These are phyloP conservation scores for Mycena kentingensis DNA, from an alignment of 768 basidiomycete species.

Conservation along the genomic window DNA sequence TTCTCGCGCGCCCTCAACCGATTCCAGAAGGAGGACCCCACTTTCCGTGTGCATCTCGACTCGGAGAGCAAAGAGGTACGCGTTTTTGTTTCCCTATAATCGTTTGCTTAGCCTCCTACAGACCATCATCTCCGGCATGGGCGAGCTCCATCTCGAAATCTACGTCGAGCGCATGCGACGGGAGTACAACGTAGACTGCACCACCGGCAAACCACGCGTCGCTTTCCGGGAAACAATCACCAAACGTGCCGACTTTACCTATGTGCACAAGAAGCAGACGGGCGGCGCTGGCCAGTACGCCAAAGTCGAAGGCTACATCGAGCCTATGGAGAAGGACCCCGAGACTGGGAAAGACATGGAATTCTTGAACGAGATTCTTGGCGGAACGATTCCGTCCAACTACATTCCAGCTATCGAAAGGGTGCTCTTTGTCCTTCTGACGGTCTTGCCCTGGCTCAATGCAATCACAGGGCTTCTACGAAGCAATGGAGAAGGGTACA, in stretches of 20 bases:
- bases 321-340: slow-evolving; percentile 74
- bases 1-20: slow-evolving; percentile 96
- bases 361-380: slow-evolving; percentile 89
- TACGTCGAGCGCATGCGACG: slow-evolving; percentile 99
- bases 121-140: slow-evolving; percentile 99
- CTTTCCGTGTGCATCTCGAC: slow-evolving; percentile 97
- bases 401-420: slow-evolving; percentile 96
- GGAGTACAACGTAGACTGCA: slow-evolving; percentile 92
- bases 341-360: slow-evolving; percentile 82
- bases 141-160: slow-evolving; percentile 97
- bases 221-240: slow-evolving; percentile 96
- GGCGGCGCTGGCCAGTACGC: slow-evolving; percentile 98
- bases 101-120: slow-evolving; percentile 30
- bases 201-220: slow-evolving; percentile 94
- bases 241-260: slow-evolving; percentile 76
- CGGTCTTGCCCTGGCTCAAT: background rate
- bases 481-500: slow-evolving; percentile 89
- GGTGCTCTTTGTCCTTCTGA: slow-evolving; percentile 41
- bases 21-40: slow-evolving; percentile 99
- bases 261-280: slow-evolving; percentile 97
- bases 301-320: slow-evolving; percentile 86
- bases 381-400: slow-evolving; percentile 86
- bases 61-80: slow-evolving; percentile 88
- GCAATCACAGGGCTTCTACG: slow-evolving; percentile 78
- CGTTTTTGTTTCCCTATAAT: background rate